Base-by-base conservation (phyloP, 2,329 filamentous ascomycete species). In the Colletotrichum tropicale region DNA sequence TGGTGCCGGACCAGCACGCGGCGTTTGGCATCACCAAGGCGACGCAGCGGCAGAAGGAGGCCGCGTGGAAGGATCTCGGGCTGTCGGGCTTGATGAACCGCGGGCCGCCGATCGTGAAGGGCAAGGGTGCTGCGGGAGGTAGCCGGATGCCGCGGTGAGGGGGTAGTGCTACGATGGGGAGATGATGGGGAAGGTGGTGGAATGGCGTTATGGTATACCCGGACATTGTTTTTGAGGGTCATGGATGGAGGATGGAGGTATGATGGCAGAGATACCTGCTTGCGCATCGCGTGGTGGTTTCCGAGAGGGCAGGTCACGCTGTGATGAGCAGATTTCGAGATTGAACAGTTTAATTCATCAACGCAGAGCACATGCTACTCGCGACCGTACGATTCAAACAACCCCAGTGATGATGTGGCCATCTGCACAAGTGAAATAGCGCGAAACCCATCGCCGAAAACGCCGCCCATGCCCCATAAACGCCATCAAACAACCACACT, bases 1-100 rank as follows among this genome's bases (percentile, higher is more conserved):
- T 97, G 6, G 95, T 97, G 6, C 95, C 95, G 1, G 94, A 97
- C 84, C 95, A 97, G 85, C 95, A 97, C 82, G 95, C 95, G 15
- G 95, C 95, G 0, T 97, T 97, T 83, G 95, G 95, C 52, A 97
- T 98, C 80, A 92, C 95, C 83, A 91, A 94, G 79, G 95, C 95
- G 12, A 96, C 94, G 18, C 93, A 95, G 85, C 90, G 90, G 78
- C 89, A 88, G 79, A 90, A 89, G 80, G 94, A 96, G 85, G 89
- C 93, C 2, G 92, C 92, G 9, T 98, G 95, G 95, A 93, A 93
- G 82, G 95, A 97, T 81, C 85, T 96, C 8, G 94, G 94, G 0
- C 86, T 97, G n/a, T 89, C 88, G 8, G 91, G 92, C 74, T 86
- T 97, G 80, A 93, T 96, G 91, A 89, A 87, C 52, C 89, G 90